Base-by-base conservation (phyloP, 2,329 filamentous ascomycete species). In the Zymoseptoria ardabiliae region DNA sequence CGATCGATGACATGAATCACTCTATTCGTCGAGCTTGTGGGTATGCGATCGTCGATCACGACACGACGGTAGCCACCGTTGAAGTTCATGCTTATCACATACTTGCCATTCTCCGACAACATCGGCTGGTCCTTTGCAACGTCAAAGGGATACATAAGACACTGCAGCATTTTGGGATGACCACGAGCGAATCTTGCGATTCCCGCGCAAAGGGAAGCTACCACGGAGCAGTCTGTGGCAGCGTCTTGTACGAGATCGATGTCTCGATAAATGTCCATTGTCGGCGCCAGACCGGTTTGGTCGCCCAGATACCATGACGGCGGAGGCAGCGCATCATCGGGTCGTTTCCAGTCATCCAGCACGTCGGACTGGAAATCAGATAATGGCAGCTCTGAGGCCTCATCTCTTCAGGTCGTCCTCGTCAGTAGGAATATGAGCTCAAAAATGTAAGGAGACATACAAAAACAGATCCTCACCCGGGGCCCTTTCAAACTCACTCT, bases 151-250 rank as follows among this genome's bases (percentile, higher is more conserved):
- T 88, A 89, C 62, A 97, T 81, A 28, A 90, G 82, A 4, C 85
- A 83, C 1, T 85, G 80, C 20, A 95, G 81, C 35, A 93, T 81
- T 86, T 91, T 85, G 45, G 82, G 80, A 72, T 88, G 82, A 1
- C 87, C 88, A 19, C 85, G 85, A 62, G 86, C 82, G 8, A 86
- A 81, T 63, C 90, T 82, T 49, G 86, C 86, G 61, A 88, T 86
- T 22, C 85, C 87, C 23, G 92, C 91, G 71, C 92, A 97, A 5
- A 99, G 81, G 72, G 94, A 97, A 17, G 94, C 94, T 25, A 99
- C 93, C 3, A 99, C 93, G 1, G 94, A 97, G 71, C 94, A 99
- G 73, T 99, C 94, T 0, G 93, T 95, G 4, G 93, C 92, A 60
- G 96, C 86, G 74, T 99, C 94, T 74, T 99, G 94, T 2, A 97